A percentile compares a stretch with the other conserved stretches of the same genome.
Conservation (phyloP, 805 yeast genomes). For the Wickerhamiella galacta region DNA sequence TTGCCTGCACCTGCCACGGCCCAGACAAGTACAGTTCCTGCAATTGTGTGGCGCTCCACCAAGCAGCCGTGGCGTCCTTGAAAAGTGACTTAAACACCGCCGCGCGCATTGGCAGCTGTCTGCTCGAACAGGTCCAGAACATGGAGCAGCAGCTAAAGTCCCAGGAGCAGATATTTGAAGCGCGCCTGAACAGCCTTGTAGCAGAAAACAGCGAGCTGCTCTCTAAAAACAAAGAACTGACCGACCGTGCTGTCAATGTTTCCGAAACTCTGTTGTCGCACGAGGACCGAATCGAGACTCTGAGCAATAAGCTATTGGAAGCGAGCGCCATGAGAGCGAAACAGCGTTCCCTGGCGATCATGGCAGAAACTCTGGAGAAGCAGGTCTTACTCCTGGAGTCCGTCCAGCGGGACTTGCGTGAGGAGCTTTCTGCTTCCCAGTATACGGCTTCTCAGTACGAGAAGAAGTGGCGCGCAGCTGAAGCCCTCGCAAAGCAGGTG, state of each 20-base stretch:
- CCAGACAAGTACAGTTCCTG: neutral
- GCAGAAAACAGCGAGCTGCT: conserved; percentile 6
- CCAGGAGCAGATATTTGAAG: conserved; percentile 6
- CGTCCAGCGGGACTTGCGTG: conserved; percentile 6
- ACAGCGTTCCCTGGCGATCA: conserved; percentile 8
- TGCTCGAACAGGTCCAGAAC: conserved; percentile 12
- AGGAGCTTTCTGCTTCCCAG: neutral
- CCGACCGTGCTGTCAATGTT: conserved; percentile 8
- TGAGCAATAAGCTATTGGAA: conserved; percentile 7
- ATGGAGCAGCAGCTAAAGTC: conserved; percentile 9
- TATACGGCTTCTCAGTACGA: neutral
- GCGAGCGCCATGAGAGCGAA: conserved; percentile 7
- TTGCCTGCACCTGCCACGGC: neutral
- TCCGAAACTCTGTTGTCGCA: conserved; percentile 8
- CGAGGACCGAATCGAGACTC: conserved; percentile 8
- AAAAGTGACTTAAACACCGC: conserved; percentile 14
- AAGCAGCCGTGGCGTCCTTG: conserved; percentile 4
- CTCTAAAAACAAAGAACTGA: conserved; percentile 10
- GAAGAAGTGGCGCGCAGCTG: conserved; percentile 1
- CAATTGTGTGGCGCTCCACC: neutral
- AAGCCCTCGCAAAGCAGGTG: neutral
- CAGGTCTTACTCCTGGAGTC: conserved; percentile 13
- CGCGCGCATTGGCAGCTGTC: conserved; percentile 15
- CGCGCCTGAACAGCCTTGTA: conserved; percentile 2
- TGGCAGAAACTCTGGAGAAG: conserved; percentile 12